Percentiles rank a stretch among this genome's conserved stretches.
Conservation (phyloP, 805 yeast species). For the Metschnikowia gruessii region DNA sequence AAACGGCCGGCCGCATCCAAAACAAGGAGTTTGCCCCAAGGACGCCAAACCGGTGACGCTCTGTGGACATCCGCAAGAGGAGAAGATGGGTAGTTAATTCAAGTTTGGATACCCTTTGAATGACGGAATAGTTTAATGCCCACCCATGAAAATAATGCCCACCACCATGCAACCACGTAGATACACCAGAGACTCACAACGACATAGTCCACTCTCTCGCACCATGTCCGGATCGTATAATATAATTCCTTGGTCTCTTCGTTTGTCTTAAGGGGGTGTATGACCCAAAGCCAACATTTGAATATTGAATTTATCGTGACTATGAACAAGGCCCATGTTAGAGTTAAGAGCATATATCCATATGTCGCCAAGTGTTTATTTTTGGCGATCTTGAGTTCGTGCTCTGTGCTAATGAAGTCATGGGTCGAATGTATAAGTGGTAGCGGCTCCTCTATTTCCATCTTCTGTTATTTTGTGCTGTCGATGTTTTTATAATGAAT, state of each 20-base stretch:
- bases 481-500: too few species aligned
- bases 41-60: constrained; percentile 72
- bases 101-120: constrained; percentile 55
- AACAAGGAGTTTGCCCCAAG: constrained; percentile 29
- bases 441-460: constrained; percentile 17
- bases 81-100: constrained; percentile 39
- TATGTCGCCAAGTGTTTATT: constrained; percentile 16
- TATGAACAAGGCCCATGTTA: constrained; percentile 33
- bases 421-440: constrained; percentile 17
- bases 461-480: not conserved
- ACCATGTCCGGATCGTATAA: constrained; percentile 11
- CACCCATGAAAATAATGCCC: constrained; percentile 76
- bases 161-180: constrained; percentile 47
- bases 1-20: constrained; percentile 21
- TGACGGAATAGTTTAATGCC: constrained; percentile 80
- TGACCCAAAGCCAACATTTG: constrained; percentile 33
- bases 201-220: constrained; percentile 28
- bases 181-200: constrained; percentile 38
- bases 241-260: constrained; percentile 16
- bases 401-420: constrained; percentile 4
- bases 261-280: constrained; percentile 25
- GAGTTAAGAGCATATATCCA: constrained; percentile 30
- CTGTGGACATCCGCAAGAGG: constrained; percentile 81
- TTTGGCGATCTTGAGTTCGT: constrained; percentile 1
- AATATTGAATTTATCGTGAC: constrained; percentile 37